These are phyloP conservation scores for Diaporthe longicolla DNA, from an alignment of 2,329 filamentous ascomycete species.

Conservation along the genomic window DNA sequence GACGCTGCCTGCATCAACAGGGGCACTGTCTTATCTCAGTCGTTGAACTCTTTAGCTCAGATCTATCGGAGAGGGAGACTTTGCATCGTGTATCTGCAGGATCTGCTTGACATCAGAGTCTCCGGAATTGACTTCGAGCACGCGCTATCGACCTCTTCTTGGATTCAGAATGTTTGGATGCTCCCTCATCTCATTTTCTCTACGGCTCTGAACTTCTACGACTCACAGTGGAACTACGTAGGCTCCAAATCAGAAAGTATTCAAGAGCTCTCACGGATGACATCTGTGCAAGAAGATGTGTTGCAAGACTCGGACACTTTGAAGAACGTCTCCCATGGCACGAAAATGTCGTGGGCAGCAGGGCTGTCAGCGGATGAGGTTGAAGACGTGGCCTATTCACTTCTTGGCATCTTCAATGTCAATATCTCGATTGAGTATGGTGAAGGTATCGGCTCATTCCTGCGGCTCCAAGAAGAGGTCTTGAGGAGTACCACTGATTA, in stretches of 20 bases:
- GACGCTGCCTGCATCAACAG: conserved; percentile 21
- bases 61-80: not conserved
- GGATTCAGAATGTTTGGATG: conserved; percentile 23
- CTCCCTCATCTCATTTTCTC: conserved; percentile 26
- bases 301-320: not conserved
- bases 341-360: conserved; percentile 34
- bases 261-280: not conserved
- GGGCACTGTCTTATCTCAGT: not conserved
- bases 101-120: not conserved
- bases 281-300: conserved; percentile 7
- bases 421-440: conserved; percentile 37
- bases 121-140: not conserved
- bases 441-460: conserved; percentile 22
- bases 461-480: conserved; percentile 38
- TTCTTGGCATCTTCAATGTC: conserved; percentile 39
- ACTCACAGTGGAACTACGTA: not conserved
- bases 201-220: not conserved
- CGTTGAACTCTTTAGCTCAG: conserved; percentile 4
- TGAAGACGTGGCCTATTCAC: conserved; percentile 39
- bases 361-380: conserved; percentile 4
- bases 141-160: not conserved
- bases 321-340: not conserved
- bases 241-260: not conserved
- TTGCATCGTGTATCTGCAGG: conserved; percentile 30
- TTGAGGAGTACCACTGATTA: conserved; percentile 22